Evolutionary conservation across 2,329 filamentous ascomycete genomes (phyloP).

Genomic region (Ambrosiella cleistominuta): DNA sequence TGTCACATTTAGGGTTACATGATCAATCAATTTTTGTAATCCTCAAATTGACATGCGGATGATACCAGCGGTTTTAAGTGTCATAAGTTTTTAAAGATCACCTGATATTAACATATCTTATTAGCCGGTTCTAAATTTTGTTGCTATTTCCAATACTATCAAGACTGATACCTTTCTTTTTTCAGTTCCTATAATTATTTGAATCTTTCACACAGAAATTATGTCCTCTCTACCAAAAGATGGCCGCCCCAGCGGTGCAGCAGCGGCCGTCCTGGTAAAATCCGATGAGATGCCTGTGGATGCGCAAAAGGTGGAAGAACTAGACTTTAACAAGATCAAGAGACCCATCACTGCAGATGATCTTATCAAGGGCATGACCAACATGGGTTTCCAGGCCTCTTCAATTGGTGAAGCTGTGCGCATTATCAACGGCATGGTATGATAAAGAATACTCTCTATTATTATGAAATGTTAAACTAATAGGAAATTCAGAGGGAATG

Average conservation of each 20-base stretch:
- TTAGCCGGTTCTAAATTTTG: neutral
- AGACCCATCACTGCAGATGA: slow-evolving; percentile 71
- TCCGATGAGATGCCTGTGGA: slow-evolving; percentile 67
- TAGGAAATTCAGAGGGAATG: slow-evolving; percentile 42
- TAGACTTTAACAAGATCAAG: slow-evolving; percentile 77
- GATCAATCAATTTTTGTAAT: no score
- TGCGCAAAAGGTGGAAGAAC: slow-evolving; percentile 67
- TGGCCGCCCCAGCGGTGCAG: slow-evolving; percentile 42
- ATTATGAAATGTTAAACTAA: neutral
- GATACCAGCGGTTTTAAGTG: no score
- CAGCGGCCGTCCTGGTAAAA: slow-evolving; percentile 66
- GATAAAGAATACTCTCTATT: neutral
- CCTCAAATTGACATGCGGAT: no score
- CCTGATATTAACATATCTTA: no score
- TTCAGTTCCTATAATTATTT: no score
- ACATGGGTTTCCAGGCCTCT: slow-evolving; percentile 59
- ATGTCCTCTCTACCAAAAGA: slow-evolving; percentile 15
- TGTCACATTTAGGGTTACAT: no score
- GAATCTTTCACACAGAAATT: neutral
- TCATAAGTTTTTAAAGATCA: no score
- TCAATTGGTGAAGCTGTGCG: slow-evolving; percentile 72
- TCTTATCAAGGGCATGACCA: slow-evolving; percentile 60
- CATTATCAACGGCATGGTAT: slow-evolving; percentile 91
- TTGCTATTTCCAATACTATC: neutral
- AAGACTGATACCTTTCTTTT: neutral